Evolutionary conservation across 176 grass and related monocot species (phyloP), one percentile per base, ranked within the genome.

Genomic region (Phyllostachys edulis): DNA sequence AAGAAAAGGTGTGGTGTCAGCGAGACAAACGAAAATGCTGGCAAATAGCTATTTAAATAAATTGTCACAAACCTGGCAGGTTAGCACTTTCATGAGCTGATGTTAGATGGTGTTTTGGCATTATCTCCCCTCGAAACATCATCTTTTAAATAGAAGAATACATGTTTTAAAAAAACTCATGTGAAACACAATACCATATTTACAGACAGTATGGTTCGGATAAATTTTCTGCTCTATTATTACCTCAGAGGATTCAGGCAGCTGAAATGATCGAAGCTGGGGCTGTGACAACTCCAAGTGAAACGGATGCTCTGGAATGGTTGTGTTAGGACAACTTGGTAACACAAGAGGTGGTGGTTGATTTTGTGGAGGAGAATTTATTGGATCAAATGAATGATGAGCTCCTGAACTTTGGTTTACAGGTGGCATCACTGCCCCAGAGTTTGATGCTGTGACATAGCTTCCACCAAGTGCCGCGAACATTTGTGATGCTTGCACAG

Each of bases 211-310:
- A 68, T 65, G 9, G 42, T 67, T 32, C 18, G 13, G 5, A 5
- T 69, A 40, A 67, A 34, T 20, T 82, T 67, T 86, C 29, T 38
- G 23, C 17, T 83, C 0, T 45, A 41, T 80, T 97, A 93, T 80
- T 97, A 93, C 93, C 92, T 95, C 89, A 56, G 85, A 79, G 36
- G 90, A 91, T 81, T 88, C 87, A 24, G 92, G 89, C 67, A 98
- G 71, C 66, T 85, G 89, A 84, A 98, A 98, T 47, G 87, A 66
- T 65, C 54, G 84, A 71, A 87, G 67, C 10, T 94, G 87, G 36
- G 89, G 79, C 42, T 86, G 89, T 24, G 91, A 91, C 17, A 87
- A 37, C 56, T 90, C 85, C 51, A 89, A 21, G 61, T 84, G 82
- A 86, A 86, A 91, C 6, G 82, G 62, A 51, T 51, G 65, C 70